Conservation (phyloP, 805 yeast species). For the Candida berthetii region DNA sequence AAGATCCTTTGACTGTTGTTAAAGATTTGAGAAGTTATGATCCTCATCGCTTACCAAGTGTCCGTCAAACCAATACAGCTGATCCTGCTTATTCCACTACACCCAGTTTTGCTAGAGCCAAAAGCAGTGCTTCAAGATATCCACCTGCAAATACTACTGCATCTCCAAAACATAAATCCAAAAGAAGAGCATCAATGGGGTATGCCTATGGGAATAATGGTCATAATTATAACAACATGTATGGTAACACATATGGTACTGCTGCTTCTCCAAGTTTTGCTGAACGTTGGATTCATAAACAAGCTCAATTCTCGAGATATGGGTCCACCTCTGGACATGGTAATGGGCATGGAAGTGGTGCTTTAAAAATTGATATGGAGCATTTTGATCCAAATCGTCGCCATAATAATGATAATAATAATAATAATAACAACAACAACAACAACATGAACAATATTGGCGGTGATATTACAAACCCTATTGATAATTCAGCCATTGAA, state of each 20-base stretch:
- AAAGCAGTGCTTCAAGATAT: neutral
- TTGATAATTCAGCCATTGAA: constrained; percentile 5
- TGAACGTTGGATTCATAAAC: constrained; percentile 21
- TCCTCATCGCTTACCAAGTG: neutral
- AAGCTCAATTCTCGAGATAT: constrained; percentile 3
- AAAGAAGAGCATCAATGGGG: neutral
- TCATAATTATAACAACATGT: neutral
- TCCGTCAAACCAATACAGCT: neutral
- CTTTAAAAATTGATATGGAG: constrained; percentile 2
- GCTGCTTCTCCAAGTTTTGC: constrained; percentile 16
- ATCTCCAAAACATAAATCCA: neutral
- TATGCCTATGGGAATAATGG: neutral
- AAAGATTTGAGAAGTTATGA: constrained; percentile 5
- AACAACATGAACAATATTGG: too few species aligned
- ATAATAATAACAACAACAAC: too few species aligned
- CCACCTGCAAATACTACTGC: neutral
- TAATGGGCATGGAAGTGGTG: too few species aligned
- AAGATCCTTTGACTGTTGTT: neutral
- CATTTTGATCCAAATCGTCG: constrained; percentile 1
- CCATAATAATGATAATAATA: neutral
- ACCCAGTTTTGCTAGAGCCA: neutral
- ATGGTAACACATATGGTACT: constrained; percentile 7
- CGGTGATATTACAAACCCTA: too few species aligned
- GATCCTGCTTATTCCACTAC: neutral
- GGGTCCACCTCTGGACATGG: constrained; percentile 1